phyloP scores from a whole-genome alignment of 208 protist species.

The Wallacemonas collosoma region DNA sequence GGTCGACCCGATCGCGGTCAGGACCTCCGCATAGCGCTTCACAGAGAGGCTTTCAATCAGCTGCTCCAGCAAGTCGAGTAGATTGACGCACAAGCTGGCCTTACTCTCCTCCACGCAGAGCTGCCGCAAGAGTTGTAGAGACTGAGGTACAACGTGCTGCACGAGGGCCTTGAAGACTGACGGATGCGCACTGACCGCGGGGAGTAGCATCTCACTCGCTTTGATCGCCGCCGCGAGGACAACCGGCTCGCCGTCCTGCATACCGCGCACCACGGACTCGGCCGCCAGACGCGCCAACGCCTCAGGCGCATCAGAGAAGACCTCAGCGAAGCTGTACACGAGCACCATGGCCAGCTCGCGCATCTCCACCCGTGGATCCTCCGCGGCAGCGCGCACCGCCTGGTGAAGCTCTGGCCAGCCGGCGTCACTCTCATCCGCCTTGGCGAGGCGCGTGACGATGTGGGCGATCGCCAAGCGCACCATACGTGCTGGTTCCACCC shows the following conservation, averaged over 20 bases:
- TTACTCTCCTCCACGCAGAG: conserved; percentile 29
- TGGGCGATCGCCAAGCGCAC: conserved; percentile 86
- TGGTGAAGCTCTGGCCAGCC: conserved; percentile 74
- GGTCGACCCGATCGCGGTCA: conserved; percentile 34
- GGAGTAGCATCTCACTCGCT: conserved; percentile 64
- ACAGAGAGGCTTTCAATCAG: conserved; percentile 48
- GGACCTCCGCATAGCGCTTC: conserved; percentile 44
- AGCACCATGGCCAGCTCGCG: conserved; percentile 88
- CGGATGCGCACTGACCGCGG: conserved; percentile 38
- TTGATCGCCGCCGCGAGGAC: conserved; percentile 68
- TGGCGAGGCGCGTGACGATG: conserved; percentile 70
- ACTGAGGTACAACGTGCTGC: conserved; percentile 40
- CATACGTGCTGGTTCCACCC: conserved; percentile 51
- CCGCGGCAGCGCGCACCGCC: conserved; percentile 43
- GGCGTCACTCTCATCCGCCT: conserved; percentile 48
- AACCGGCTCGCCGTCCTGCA: conserved; percentile 49
- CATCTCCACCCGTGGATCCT: conserved; percentile 60
- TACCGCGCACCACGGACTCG: conserved; percentile 66
- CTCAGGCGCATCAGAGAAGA: conserved; percentile 43
- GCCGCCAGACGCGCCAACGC: conserved; percentile 32
- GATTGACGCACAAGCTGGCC: conserved; percentile 53
- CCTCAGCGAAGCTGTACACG: conserved; percentile 76
- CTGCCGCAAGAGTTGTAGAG: conserved; percentile 39
- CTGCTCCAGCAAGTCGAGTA: conserved; percentile 75
- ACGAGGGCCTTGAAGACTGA: conserved; percentile 38